Evolutionary conservation across 352 stramenopile genomes (phyloP).

Genomic region (Phytophthora sp.): DNA sequence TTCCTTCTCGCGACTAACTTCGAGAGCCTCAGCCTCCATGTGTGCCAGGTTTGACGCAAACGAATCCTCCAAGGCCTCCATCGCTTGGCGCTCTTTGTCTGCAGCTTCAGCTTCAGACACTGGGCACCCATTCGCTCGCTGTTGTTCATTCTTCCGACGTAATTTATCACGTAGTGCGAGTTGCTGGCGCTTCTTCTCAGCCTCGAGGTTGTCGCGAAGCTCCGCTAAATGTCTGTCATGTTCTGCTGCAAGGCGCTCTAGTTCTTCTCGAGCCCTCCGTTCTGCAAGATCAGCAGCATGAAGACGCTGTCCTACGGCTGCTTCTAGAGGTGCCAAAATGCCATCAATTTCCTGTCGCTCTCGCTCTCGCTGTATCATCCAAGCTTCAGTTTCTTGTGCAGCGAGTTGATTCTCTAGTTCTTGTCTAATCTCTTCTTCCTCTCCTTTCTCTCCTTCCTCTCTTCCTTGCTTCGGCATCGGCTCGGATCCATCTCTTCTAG

Average conservation of each 20-base stretch:
- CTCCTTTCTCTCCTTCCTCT: slow-evolving; percentile 25
- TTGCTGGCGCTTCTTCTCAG: slow-evolving; percentile 35
- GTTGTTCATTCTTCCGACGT: slow-evolving; percentile 26
- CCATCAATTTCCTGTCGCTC: slow-evolving; percentile 22
- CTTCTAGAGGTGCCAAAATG: slow-evolving; percentile 21
- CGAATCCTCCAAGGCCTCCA: slow-evolving; percentile 15
- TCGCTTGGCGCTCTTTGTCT: slow-evolving; percentile 12
- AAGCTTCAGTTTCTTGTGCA: slow-evolving; percentile 19
- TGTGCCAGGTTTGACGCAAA: slow-evolving; percentile 19
- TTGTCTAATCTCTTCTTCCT: slow-evolving; percentile 18
- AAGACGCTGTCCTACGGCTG: slow-evolving; percentile 5
- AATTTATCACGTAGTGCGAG: slow-evolving; percentile 33
- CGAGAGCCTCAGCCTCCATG: slow-evolving; percentile 12
- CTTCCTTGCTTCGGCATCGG: not conserved
- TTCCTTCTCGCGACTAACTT: slow-evolving; percentile 21
- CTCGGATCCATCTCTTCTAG: slow-evolving; percentile 8
- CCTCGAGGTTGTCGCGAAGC: slow-evolving; percentile 15
- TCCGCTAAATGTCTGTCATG: slow-evolving; percentile 26
- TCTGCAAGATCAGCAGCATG: slow-evolving; percentile 26
- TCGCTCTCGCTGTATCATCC: slow-evolving; percentile 1
- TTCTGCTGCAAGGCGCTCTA: slow-evolving; percentile 31
- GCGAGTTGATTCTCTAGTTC: slow-evolving; percentile 14
- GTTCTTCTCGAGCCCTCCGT: slow-evolving; percentile 31
- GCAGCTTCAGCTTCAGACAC: slow-evolving; percentile 5
- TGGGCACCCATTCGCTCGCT: not conserved